These are phyloP conservation scores for Botrytis aclada DNA, from an alignment of 2,329 filamentous ascomycete genomes.

Conservation along the genomic window DNA sequence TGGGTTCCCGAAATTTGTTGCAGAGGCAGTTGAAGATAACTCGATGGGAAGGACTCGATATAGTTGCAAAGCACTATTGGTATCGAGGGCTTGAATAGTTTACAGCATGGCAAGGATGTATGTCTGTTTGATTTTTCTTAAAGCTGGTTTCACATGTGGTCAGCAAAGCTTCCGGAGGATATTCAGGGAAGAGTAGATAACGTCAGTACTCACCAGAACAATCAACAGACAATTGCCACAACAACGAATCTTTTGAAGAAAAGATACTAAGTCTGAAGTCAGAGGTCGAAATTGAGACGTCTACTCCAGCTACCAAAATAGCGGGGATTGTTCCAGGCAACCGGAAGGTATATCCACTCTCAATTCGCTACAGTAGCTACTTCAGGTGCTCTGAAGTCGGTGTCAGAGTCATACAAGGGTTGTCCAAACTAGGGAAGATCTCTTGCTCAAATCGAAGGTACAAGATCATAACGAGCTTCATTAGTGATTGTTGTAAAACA, in stretches of 20 bases:
- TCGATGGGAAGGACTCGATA: slow-evolving; percentile 15
- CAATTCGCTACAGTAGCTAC: slow-evolving; percentile 14
- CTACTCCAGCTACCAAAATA: slow-evolving; percentile 10
- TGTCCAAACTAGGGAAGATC: not conserved
- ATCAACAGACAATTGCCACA: not conserved
- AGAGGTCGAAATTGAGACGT: slow-evolving; percentile 11
- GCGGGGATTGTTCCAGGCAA: slow-evolving; percentile 20
- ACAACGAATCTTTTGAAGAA: not conserved
- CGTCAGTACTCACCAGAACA: not conserved
- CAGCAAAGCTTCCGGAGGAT: not conserved
- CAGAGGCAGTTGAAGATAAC: slow-evolving; percentile 1
- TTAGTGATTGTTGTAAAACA: slow-evolving; percentile 9
- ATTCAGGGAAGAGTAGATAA: not conserved
- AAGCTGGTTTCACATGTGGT: slow-evolving; percentile 16
- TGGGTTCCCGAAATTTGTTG: not conserved
- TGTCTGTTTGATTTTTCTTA: slow-evolving; percentile 10
- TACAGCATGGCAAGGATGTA: slow-evolving; percentile 27
- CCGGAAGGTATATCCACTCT: slow-evolving; percentile 16
- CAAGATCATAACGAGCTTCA: slow-evolving; percentile 10
- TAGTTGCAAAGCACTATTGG: slow-evolving; percentile 19
- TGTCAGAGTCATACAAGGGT: slow-evolving; percentile 3
- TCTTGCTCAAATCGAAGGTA: not conserved
- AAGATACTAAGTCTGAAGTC: not conserved
- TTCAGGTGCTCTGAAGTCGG: slow-evolving; percentile 11
- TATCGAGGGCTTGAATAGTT: slow-evolving; percentile 21